Evolutionary conservation across 164 flowering plant genomes (phyloP), one percentile per base, ranked within the genome.

Genomic region (Litsea cubeba): DNA sequence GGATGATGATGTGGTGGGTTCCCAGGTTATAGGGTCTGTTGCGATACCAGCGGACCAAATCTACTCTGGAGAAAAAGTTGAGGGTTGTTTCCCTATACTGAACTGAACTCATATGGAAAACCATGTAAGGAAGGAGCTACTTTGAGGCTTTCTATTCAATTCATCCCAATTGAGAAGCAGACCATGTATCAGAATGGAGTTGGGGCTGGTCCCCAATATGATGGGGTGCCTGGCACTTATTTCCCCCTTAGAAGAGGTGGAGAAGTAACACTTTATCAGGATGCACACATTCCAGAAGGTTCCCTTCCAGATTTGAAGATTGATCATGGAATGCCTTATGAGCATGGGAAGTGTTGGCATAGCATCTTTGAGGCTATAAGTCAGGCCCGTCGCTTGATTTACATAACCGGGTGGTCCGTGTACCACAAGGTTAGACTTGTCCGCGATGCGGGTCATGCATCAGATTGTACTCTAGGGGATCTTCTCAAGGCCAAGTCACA

Each of bases 351-450:
- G 80, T 95, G 99, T 76, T 95, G 99, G 99, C 75, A 62, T 65
- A 97, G 93, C 78, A 92, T 95, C 30, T 88, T 83, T 78, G 86
- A 92, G 79, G 94, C 98, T 2, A 87, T 95, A 74, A 78, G 92
- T 24, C 91, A 87, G 68, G 99, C 99, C 12, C 84, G 85, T 0
- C 84, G 89, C 2, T 76, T 93, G 75, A 79, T 93, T 68, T 93
- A 95, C 78, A 95, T 95, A 30, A 87, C 97, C 1, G 99, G 99
- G 22, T 95, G 99, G 99, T 93, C 99, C 10, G 91, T 95, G 62
- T 95, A 93, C 86, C 95, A 93, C 85, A 84, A 88, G 78, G 98
- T 95, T 50, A 85, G 79, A 69, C 79, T 95, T 71, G 84, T 92
- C n/a, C 82, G 98, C 32, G 94, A 91, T 81, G 84, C 70, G 69